Percentiles rank a stretch among this genome's conserved stretches.
phyloP scores from a whole-genome alignment of 2,329 filamentous ascomycete species.

The Calonectria montana region DNA sequence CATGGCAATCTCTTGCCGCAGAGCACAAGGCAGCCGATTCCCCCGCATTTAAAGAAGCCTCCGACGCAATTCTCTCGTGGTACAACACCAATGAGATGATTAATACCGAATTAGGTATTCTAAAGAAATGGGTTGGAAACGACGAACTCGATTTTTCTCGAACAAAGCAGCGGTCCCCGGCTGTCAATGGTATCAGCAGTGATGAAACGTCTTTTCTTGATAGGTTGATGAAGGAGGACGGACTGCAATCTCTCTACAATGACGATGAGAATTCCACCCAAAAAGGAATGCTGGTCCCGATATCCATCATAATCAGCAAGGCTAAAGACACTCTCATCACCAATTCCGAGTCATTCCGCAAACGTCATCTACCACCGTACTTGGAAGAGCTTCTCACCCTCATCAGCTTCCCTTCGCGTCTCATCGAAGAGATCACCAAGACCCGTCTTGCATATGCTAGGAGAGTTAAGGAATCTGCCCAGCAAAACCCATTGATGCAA shows the following conservation, averaged over 20 bases:
- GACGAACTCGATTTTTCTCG: constrained; percentile 92
- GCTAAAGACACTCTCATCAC: constrained; percentile 91
- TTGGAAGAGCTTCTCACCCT: constrained; percentile 96
- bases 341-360: constrained; percentile 85
- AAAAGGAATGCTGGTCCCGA: constrained; percentile 84
- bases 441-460: constrained; percentile 91
- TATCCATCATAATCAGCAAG: constrained; percentile 90
- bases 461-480: constrained; percentile 94
- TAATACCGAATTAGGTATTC: constrained; percentile 89
- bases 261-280: constrained; percentile 62
- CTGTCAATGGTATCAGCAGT: constrained; percentile 73
- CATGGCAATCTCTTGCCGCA: constrained; percentile 76
- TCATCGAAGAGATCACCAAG: constrained; percentile 96
- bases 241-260: constrained; percentile 89
- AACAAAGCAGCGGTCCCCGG: constrained; percentile 74
- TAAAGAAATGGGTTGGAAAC: constrained; percentile 98
- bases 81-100: constrained; percentile 97
- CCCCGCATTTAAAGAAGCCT: constrained; percentile 81
- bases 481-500: constrained; percentile 92
- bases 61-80: constrained; percentile 92
- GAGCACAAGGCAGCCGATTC: constrained; percentile 84
- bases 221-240: constrained; percentile 94
- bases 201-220: constrained; percentile 96
- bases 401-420: constrained; percentile 95
- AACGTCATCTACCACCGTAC: constrained; percentile 92